phyloP scores from a whole-genome alignment of 306 rosid genomes.

The Corylus avellana region DNA sequence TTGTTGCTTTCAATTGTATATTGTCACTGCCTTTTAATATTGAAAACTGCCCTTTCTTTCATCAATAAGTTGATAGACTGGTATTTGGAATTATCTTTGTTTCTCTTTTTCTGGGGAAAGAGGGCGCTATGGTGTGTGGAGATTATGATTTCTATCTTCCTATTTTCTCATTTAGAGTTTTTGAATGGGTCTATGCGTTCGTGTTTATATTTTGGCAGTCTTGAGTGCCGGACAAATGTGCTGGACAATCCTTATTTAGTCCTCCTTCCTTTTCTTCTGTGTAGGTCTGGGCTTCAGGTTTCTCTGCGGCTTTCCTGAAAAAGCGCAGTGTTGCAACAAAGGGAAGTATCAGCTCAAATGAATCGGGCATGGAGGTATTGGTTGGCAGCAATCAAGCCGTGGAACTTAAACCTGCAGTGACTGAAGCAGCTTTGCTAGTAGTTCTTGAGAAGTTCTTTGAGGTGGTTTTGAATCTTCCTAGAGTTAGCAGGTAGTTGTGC shows the following conservation, averaged over 20 bases:
- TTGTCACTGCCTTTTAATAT: background rate
- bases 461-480: slow-evolving; percentile 81
- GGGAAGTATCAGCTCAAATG: slow-evolving; percentile 45
- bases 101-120: background rate
- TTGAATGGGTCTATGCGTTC: slow-evolving; percentile 2
- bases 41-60: background rate
- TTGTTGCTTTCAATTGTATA: background rate
- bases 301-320: slow-evolving; percentile 94
- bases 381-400: slow-evolving; percentile 35
- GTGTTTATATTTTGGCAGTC: slow-evolving; percentile 8
- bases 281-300: slow-evolving; percentile 99
- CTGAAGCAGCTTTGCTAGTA: slow-evolving; percentile 75
- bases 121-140: background rate
- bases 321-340: slow-evolving; percentile 83
- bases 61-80: slow-evolving; percentile 9
- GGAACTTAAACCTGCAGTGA: slow-evolving; percentile 68
- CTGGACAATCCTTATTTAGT: slow-evolving; percentile 2
- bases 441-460: slow-evolving; percentile 72
- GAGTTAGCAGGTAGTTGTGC: slow-evolving; percentile 68
- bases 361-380: slow-evolving; percentile 45
- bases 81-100: slow-evolving; percentile 10
- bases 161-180: slow-evolving; percentile 14
- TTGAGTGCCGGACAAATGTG: background rate
- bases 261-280: slow-evolving; percentile 21
- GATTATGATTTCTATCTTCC: background rate